Percentiles rank a stretch among this genome's conserved stretches.
Evolutionary conservation across 306 rosid species (phyloP).

Genomic region (Pyrus betulifolia): DNA sequence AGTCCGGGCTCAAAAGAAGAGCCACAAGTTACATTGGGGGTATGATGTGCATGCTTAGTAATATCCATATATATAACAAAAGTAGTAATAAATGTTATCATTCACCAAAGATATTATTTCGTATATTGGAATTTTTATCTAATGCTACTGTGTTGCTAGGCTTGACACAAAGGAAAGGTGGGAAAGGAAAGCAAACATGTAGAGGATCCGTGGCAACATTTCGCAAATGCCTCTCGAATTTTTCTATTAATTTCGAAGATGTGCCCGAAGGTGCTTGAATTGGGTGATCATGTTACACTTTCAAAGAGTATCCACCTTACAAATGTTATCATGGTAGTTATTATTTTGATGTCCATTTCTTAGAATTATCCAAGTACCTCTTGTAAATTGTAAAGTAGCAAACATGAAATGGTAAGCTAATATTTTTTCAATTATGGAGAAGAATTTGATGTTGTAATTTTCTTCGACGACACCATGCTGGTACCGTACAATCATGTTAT

Average conservation of each 20-base stretch:
- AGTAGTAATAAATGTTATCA: background rate
- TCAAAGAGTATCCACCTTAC: background rate
- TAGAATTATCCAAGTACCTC: background rate
- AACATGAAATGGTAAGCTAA: background rate
- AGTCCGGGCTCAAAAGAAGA: slow-evolving; percentile 32
- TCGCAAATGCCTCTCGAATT: slow-evolving; percentile 5
- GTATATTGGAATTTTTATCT: background rate
- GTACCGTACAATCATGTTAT: no score
- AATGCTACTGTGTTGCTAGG: slow-evolving; percentile 31
- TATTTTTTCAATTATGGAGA: background rate
- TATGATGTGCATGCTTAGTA: slow-evolving; percentile 16
- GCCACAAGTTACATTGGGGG: slow-evolving; percentile 76
- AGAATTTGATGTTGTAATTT: background rate
- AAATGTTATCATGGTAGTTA: background rate
- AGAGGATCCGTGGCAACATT: slow-evolving; percentile 10
- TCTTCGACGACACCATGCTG: no score
- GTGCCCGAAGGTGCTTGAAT: background rate
- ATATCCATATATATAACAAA: no score
- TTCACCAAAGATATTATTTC: background rate
- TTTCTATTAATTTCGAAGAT: background rate
- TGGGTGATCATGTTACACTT: background rate
- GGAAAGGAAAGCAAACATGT: slow-evolving; percentile 89
- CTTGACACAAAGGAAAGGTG: slow-evolving; percentile 80
- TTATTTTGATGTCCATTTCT: background rate
- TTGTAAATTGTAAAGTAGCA: background rate